These are phyloP conservation scores for Colletotrichum zoysiae DNA, from an alignment of 2,329 filamentous ascomycete species.

Conservation along the genomic window DNA sequence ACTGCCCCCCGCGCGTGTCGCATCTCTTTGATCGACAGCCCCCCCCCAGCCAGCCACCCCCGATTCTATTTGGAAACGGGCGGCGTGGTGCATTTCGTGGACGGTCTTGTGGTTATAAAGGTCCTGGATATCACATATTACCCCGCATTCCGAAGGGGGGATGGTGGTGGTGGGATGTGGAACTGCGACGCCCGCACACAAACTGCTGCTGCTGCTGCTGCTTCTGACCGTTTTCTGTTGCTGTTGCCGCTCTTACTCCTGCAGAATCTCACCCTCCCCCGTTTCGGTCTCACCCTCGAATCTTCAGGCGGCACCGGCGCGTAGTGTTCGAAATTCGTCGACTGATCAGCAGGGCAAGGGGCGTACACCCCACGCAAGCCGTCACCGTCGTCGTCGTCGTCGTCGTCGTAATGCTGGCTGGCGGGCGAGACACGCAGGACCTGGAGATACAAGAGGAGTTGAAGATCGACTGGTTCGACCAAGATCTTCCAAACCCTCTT, in stretches of 20 bases:
- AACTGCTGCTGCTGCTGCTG: background rate
- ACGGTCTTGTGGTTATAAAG: background rate
- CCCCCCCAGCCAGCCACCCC: background rate
- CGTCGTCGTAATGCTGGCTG: background rate
- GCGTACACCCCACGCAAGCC: background rate
- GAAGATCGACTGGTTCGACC: constrained; percentile 29
- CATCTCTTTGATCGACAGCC: constrained; percentile 4
- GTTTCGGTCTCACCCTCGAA: background rate
- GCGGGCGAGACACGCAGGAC: background rate
- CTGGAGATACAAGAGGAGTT: background rate
- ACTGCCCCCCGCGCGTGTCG: background rate
- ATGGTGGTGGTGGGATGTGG: background rate
- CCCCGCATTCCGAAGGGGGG: constrained; percentile 14
- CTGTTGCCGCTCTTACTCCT: background rate
- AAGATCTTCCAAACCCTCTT: background rate
- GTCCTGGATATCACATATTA: constrained; percentile 1
- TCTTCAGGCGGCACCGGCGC: constrained; percentile 32
- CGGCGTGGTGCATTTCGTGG: background rate
- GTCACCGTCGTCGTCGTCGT: background rate
- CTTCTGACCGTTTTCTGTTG: background rate
- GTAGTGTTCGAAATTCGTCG: constrained; percentile 28
- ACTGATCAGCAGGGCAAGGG: constrained; percentile 1
- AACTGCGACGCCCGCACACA: constrained; percentile 9
- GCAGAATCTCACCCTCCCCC: background rate
- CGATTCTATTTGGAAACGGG: constrained; percentile 8